phyloP scores from a whole-genome alignment of 1,284 basidiomycete genomes.

The Trametes versicolor region DNA sequence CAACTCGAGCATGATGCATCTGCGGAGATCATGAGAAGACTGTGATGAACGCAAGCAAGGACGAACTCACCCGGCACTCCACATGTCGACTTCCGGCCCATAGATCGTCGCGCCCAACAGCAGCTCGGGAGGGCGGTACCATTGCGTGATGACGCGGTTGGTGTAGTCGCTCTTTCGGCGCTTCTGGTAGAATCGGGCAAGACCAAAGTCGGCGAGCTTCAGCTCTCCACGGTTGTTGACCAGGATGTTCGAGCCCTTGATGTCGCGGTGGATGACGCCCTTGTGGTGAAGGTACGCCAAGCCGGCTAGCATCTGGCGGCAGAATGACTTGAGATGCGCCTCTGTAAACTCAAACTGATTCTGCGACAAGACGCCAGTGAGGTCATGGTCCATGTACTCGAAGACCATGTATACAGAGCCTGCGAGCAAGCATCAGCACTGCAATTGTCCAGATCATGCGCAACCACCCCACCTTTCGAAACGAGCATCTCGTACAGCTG shows the following conservation, averaged over 20 bases:
- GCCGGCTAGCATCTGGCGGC: slow-evolving; percentile 93
- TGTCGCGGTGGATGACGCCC: slow-evolving; percentile 96
- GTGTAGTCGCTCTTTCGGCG: slow-evolving; percentile 93
- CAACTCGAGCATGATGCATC: slow-evolving; percentile 98
- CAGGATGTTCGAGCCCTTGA: slow-evolving; percentile 99
- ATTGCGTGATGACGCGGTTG: slow-evolving; percentile 98
- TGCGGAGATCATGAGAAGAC: slow-evolving; percentile 43
- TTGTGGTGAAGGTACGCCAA: slow-evolving; percentile 95
- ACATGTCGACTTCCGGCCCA: slow-evolving; percentile 99
- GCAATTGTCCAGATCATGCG: neutral
- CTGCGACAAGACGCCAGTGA: slow-evolving; percentile 95
- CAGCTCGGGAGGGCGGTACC: slow-evolving; percentile 98
- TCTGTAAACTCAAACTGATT: slow-evolving; percentile 85
- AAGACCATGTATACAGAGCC: slow-evolving; percentile 99
- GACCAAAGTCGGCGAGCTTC: slow-evolving; percentile 97
- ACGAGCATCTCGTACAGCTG: slow-evolving; percentile 98
- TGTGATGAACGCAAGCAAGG: neutral
- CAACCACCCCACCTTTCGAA: slow-evolving; percentile 76
- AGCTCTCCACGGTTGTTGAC: slow-evolving; percentile 93
- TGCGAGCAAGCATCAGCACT: slow-evolving; percentile 44
- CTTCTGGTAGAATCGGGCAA: slow-evolving; percentile 97
- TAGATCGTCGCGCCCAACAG: slow-evolving; percentile 97
- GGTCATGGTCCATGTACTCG: slow-evolving; percentile 99
- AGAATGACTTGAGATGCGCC: slow-evolving; percentile 95
- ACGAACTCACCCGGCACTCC: slow-evolving; percentile 91